These are phyloP conservation scores for Henckelia pumila DNA, from an alignment of 257 asterid species.

Conservation along the genomic window DNA sequence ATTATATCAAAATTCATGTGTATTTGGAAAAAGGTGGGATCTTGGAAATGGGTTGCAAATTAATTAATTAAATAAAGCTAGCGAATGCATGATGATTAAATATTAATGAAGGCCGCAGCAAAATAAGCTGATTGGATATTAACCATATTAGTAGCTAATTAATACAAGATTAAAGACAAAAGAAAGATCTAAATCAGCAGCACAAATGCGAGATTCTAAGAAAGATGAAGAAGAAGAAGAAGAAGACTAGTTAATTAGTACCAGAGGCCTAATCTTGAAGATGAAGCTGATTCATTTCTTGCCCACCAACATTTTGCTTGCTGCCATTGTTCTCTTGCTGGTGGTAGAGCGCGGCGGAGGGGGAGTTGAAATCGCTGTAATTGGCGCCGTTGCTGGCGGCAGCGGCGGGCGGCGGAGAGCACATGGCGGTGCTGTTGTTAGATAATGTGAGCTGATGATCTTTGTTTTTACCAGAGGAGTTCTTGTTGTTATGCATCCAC, in stretches of 20 bases:
- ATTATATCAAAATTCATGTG: background rate
- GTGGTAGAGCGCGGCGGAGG: background rate
- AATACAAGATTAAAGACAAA: background rate
- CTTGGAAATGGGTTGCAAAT: background rate
- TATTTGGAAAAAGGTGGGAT: background rate
- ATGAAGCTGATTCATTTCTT: conserved; percentile 8
- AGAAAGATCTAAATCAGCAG: background rate
- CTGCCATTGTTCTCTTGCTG: conserved; percentile 5
- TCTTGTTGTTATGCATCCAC: conserved; percentile 42
- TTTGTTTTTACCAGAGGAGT: conserved; percentile 22
- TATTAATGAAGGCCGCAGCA: background rate
- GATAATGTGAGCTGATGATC: conserved; percentile 4
- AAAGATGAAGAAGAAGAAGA: background rate
- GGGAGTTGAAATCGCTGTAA: background rate
- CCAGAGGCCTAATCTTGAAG: background rate
- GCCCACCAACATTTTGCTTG: background rate
- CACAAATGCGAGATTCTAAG: background rate
- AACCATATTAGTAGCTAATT: background rate
- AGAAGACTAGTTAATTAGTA: background rate
- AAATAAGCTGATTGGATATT: background rate
- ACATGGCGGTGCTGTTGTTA: background rate
- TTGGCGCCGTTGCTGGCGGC: background rate
- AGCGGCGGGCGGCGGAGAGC: background rate
- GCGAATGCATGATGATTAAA: background rate
- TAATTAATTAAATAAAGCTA: no score